Evolutionary conservation across 1,284 basidiomycete species (phyloP), one percentile per base, ranked within the genome.

Genomic region (Cryptococcus sp.): DNA sequence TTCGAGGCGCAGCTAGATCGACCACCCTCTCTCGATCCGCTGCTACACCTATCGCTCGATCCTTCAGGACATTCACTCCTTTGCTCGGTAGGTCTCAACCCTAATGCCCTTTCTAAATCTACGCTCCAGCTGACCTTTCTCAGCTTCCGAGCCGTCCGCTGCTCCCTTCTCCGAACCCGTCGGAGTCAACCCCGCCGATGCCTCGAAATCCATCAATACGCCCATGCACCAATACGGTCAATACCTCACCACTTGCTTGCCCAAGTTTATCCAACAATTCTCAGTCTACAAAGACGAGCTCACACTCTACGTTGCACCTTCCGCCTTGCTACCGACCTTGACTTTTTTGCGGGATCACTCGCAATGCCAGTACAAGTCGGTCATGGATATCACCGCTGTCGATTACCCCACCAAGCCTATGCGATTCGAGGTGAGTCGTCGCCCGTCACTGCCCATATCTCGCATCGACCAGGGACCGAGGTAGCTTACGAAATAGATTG

Each of bases 281-380:
- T 90, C 87, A n/a, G 87, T 97, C 42, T 84, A 92, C 75, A 93
- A 93, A 78, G 94, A 98, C 73, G 95, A 98, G 73, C 79, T 98
- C 53, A 87, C 88, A 12, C 80, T 99, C 56, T 71, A 71, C 59
- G 79, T 87, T 67, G 80, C 85, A 0, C 95, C 95, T 5, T 79
- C 83, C 21, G 87, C 81, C 48, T 77, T 98, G 62, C 71, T 93
- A 46, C 92, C 89, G 25, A 83, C 89, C 44, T 79, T 98, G 60
- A 87, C 83, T 18, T 99, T 98, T 79, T 80, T 99, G 53, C 85
- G 93, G 56, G 94, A 99, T 76, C 95, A 99, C 75, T 82, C 86
- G 3, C 89, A 94, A 73, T 92, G 88, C 65, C 93, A 95, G 69
- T 99, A 88, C 80, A 97, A 95, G 77, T 76, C 79, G 48, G 79